Evolutionary conservation across 495 filamentous ascomycete genomes (phyloP).

Genomic region (Xylaria castorea): DNA sequence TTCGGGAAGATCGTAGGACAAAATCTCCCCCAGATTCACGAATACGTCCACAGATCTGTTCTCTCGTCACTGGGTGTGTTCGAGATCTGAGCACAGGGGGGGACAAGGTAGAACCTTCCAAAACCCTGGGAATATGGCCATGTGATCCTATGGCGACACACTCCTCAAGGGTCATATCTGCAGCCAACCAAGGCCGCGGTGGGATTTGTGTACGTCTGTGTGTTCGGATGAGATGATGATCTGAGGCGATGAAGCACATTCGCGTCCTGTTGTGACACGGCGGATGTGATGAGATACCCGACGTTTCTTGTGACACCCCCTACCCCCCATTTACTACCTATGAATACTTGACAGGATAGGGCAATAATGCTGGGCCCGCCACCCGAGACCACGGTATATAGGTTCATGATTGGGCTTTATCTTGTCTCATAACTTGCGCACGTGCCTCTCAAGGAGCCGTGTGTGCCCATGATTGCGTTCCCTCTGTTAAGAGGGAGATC

Average conservation of each 20-base stretch:
- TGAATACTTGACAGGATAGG: neutral
- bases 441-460: neutral
- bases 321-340: neutral
- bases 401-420: neutral
- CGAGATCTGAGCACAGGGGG: neutral
- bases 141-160: neutral
- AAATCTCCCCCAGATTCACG: neutral
- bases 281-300: conserved; percentile 14
- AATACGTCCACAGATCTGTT: neutral
- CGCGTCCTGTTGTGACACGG: conserved; percentile 20
- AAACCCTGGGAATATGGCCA: conserved; percentile 1
- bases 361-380: neutral
- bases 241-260: conserved; percentile 9
- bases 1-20: conserved; percentile 11
- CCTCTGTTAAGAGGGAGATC: neutral
- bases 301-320: neutral
- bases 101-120: neutral
- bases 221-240: neutral
- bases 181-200: conserved; percentile 5
- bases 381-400: neutral
- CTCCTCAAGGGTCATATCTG: conserved; percentile 2
- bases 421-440: conserved; percentile 12
- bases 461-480: neutral
- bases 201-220: neutral
- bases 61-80: neutral